Percentiles rank a stretch among this genome's conserved stretches.
Conservation (phyloP, 1,284 basidiomycete genomes). For the Trametes pubescens region DNA sequence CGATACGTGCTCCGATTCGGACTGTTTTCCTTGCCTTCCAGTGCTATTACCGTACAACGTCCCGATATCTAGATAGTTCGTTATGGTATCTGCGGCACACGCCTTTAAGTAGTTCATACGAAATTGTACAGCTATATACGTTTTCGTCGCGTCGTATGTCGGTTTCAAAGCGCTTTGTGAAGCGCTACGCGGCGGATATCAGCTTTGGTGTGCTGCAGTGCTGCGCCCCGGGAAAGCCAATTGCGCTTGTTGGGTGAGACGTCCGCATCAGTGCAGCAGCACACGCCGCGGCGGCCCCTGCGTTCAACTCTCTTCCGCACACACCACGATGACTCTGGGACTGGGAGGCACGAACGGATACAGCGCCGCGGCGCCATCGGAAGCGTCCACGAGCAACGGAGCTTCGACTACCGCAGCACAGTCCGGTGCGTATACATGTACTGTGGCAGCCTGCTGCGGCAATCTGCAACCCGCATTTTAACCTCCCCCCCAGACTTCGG, state of each 20-base stretch:
- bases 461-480: conserved; percentile 25
- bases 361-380: conserved; percentile 13
- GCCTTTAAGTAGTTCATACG: conserved; percentile 13
- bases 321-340: conserved; percentile 11
- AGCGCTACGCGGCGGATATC: background rate
- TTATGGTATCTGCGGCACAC: conserved; percentile 8
- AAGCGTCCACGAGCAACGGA: conserved; percentile 12
- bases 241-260: conserved; percentile 7
- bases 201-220: conserved; percentile 9
- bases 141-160: background rate
- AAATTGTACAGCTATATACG: conserved; percentile 10
- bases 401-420: conserved; percentile 30
- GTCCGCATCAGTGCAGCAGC: conserved; percentile 2
- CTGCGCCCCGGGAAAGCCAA: conserved; percentile 4
- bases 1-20: background rate
- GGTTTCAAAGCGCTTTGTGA: background rate
- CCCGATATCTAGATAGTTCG: conserved; percentile 3
- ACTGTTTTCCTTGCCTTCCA: background rate
- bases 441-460: conserved; percentile 23
- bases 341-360: conserved; percentile 10
- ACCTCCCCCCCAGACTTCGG: conserved; percentile 32
- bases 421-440: conserved; percentile 11
- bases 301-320: conserved; percentile 14
- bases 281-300: conserved; percentile 10
- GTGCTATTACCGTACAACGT: background rate